A percentile compares a stretch with the other conserved stretches of the same genome.
Conservation (phyloP, 768 basidiomycete species). For the Rhizopogon vulgaris region DNA sequence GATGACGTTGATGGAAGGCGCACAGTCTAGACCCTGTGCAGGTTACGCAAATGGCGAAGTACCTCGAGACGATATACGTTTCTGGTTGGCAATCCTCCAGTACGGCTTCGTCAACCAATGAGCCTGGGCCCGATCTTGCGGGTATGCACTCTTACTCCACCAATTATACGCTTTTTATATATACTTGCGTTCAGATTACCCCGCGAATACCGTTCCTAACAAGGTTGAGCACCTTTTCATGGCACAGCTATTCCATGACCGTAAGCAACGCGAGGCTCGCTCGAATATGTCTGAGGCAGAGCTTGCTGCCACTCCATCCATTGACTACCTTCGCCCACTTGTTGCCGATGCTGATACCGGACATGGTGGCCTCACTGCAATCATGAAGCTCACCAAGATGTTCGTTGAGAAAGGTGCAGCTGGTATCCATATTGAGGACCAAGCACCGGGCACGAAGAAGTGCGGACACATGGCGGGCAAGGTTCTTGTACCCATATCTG, state of each 20-base stretch:
- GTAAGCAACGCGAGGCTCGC: conserved; percentile 86
- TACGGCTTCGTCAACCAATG: conserved; percentile 89
- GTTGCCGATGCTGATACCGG: conserved; percentile 98
- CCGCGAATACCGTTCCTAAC: conserved; percentile 97
- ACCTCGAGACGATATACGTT: conserved; percentile 97
- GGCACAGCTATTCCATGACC: conserved; percentile 98
- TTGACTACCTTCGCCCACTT: conserved; percentile 93
- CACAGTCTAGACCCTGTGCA: conserved; percentile 95
- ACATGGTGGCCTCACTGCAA: conserved; percentile 95
- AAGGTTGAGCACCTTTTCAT: conserved; percentile 98
- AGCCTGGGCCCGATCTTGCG: conserved; percentile 97
- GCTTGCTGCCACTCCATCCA: conserved; percentile 57
- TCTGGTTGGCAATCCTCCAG: conserved; percentile 95
- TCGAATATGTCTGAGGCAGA: conserved; percentile 64
- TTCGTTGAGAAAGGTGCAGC: conserved; percentile 98
- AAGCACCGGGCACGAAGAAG: conserved; percentile 97
- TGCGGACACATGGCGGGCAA: conserved; percentile 93
- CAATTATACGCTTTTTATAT: not conserved
- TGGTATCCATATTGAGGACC: conserved; percentile 97
- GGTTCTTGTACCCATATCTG: conserved; percentile 93
- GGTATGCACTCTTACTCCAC: conserved; percentile 37
- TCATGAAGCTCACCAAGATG: conserved; percentile 98
- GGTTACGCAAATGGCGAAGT: conserved; percentile 97
- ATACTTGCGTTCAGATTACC: conserved; percentile 62
- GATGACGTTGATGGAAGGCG: conserved; percentile 1